Conservation (phyloP, 2,329 filamentous ascomycete species). For the Fusarium falciforme region DNA sequence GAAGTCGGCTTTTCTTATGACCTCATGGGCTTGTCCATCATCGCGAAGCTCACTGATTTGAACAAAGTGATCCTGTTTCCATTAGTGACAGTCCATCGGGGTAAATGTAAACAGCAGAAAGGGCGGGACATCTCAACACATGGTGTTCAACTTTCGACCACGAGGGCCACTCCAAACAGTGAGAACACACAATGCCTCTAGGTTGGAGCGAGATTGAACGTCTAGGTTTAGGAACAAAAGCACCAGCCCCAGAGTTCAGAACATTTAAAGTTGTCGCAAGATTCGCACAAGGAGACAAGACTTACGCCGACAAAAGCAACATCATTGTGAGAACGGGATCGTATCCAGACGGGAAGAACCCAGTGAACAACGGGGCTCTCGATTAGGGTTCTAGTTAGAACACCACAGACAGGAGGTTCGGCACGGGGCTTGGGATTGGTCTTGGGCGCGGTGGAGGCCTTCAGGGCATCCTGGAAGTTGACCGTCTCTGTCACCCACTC, state of each 20-base stretch:
- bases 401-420: slow-evolving; percentile 68
- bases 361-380: slow-evolving; percentile 80
- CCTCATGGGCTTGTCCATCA: slow-evolving; percentile 77
- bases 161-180: neutral
- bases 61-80: slow-evolving; percentile 75
- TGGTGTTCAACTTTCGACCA: neutral
- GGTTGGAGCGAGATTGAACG: too few species aligned
- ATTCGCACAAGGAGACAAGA: slow-evolving; percentile 40
- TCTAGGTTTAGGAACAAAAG: neutral
- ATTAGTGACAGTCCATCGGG: slow-evolving; percentile 19
- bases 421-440: slow-evolving; percentile 46
- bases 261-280: neutral
- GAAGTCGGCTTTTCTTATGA: slow-evolving; percentile 85
- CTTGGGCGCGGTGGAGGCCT: slow-evolving; percentile 50
- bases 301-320: slow-evolving; percentile 85
- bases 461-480: slow-evolving; percentile 56
- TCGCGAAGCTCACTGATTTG: slow-evolving; percentile 80
- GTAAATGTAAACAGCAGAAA: neutral
- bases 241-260: neutral
- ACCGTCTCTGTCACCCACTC: slow-evolving; percentile 68
- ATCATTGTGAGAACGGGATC: slow-evolving; percentile 78
- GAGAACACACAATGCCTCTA: neutral
- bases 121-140: neutral
- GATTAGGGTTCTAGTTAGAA: slow-evolving; percentile 83
- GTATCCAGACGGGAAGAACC: slow-evolving; percentile 83